A percentile compares a stretch with the other conserved stretches of the same genome.
Evolutionary conservation across 768 basidiomycete species (phyloP).

Genomic region (Myochromella boudieri): DNA sequence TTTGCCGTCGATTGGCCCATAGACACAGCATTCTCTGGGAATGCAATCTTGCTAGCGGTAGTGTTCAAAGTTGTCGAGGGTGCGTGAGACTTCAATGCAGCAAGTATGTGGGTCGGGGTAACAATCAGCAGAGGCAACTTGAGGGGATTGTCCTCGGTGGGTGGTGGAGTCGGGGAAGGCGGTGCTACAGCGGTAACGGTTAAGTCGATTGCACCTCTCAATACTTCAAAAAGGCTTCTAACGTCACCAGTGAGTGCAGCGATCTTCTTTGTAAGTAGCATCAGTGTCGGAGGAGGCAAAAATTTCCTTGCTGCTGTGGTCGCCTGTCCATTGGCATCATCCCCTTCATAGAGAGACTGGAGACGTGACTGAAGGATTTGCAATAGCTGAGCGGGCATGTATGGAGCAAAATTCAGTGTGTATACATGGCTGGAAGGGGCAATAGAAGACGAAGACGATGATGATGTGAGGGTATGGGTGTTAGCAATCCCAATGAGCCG

Average conservation of each 20-base stretch:
- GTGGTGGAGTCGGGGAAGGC: constrained; percentile 11
- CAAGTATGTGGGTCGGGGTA: constrained; percentile 66
- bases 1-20: constrained; percentile 27
- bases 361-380: constrained; percentile 69
- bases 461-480: constrained; percentile 77
- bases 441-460: constrained; percentile 30
- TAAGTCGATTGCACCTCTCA: constrained; percentile 76
- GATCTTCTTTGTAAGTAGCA: constrained; percentile 75
- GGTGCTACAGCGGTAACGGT: constrained; percentile 36
- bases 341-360: constrained; percentile 42
- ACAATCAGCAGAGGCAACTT: constrained; percentile 42
- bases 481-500: constrained; percentile 87
- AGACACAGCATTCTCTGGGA: constrained; percentile 20
- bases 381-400: constrained; percentile 69
- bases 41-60: constrained; percentile 19
- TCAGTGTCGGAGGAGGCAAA: constrained; percentile 62
- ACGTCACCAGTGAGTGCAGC: constrained; percentile 85
- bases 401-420: constrained; percentile 82
- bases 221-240: constrained; percentile 74
- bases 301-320: constrained; percentile 46
- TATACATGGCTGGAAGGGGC: constrained; percentile 41
- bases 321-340: constrained; percentile 20
- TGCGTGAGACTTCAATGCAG: constrained; percentile 72
- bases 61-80: constrained; percentile 37
- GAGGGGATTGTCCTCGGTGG: constrained; percentile 32